Base-by-base conservation (phyloP, 805 yeast genomes). In the Jamesozyma jinghongensis region DNA sequence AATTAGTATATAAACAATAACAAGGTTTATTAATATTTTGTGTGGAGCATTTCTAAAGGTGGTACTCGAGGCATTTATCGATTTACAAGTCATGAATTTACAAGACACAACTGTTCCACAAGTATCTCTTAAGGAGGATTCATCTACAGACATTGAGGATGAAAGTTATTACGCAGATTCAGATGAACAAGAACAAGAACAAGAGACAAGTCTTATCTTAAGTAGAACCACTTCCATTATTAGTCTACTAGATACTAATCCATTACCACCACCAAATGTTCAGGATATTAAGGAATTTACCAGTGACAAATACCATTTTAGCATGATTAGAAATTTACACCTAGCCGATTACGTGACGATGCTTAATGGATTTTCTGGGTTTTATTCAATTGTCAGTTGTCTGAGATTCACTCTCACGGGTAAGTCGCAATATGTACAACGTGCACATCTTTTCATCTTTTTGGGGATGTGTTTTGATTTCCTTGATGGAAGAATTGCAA, bases 341-440 rank as follows among this genome's bases (percentile, higher is more conserved):
- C 70, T 90, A 78, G 98, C 98, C 5, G 98, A 92, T 62, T 86
- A 80, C 67, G 90, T 90, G 61, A 90, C 98, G 2, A 73, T 88
- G 68, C 69, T 90, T 60, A 90, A 90, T 63, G 96, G 97, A 19
- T 86, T 85, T 59, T 80, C 88, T 36, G 98, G 97, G 0, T 87
- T 90, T 60, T 85, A 86, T 59, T 81, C 95, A 25, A 81, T 90
- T 48, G 71, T 92, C 33, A 81, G 94, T 33, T 85, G 95, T 62
- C 66, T 86, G 46, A 72, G 95, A 56, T 92, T 76, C 62, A 77
- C 87, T 4, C 67, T 78, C 39, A 82, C 90, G 3, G 78, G 77
- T 12, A 69, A 77, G 49, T 63, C 75, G 5, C 82, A 77, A 54
- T 82, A 82, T 59, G 75, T 80, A 25, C 88, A 83, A 65, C 73